Conservation (phyloP, 441 rosid species). For the Adansonia grandidieri region DNA sequence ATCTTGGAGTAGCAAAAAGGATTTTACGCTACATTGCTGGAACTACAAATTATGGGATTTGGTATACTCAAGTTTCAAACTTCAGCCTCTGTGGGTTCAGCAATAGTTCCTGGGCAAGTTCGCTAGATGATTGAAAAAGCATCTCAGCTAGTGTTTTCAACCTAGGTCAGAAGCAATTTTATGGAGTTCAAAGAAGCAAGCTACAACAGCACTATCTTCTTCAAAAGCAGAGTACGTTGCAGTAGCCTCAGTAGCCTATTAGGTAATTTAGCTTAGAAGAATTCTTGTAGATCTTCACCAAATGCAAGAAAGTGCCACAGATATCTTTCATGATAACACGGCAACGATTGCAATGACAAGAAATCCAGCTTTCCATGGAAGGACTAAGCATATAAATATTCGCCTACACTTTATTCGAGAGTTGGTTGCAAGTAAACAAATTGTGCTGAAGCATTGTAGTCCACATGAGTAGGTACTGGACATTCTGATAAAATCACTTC, state of each 20-base stretch:
- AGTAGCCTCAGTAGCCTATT: neutral
- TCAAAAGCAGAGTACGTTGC: too few species aligned
- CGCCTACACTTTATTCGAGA: neutral
- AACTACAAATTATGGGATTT: neutral
- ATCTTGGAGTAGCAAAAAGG: constrained; percentile 21
- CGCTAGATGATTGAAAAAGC: too few species aligned
- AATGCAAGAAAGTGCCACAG: neutral
- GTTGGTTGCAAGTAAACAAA: neutral
- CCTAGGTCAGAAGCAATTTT: too few species aligned
- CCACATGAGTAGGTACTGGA: neutral
- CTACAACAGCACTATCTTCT: too few species aligned
- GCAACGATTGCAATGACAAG: neutral
- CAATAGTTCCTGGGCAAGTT: neutral
- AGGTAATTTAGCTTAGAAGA: neutral
- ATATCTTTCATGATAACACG: neutral
- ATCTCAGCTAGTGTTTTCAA: too few species aligned
- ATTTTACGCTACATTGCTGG: neutral
- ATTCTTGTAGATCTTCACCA: neutral
- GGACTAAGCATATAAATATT: neutral
- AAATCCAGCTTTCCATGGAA: neutral
- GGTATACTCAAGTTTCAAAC: neutral
- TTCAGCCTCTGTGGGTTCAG: neutral
- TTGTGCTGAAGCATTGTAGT: neutral
- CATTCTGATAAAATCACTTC: neutral
- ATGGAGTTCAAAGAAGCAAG: too few species aligned